Evolutionary conservation across 73 alveolate species (phyloP).

Genomic region (Blepharisma stoltei): DNA sequence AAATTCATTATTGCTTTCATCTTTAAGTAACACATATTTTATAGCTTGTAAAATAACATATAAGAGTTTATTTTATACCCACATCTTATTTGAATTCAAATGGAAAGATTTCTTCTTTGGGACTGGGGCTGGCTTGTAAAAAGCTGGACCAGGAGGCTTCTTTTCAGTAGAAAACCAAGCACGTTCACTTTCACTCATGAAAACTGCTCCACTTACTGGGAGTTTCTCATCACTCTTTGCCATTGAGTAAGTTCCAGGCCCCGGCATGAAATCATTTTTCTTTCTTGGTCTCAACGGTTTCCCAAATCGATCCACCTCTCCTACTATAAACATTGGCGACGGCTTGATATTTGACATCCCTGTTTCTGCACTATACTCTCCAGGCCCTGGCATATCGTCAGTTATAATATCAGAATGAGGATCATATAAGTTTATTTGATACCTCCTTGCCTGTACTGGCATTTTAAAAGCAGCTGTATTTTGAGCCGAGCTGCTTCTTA

Average conservation of each 20-base stretch:
- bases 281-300: constrained; percentile 12
- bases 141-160: constrained; percentile 36
- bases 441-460: constrained; percentile 20
- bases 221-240: not conserved
- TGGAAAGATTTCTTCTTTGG: constrained; percentile 30
- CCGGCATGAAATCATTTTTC: not conserved
- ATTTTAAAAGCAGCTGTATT: constrained; percentile 10
- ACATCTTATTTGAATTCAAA: not conserved
- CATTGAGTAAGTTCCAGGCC: constrained; percentile 23
- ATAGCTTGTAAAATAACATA: too few relatives aligned
- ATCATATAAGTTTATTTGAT: constrained; percentile 12
- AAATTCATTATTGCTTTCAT: not conserved
- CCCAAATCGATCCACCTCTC: constrained; percentile 31
- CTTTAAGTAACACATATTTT: too few relatives aligned
- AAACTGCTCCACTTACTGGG: constrained; percentile 24
- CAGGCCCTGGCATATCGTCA: constrained; percentile 26
- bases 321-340: constrained; percentile 3
- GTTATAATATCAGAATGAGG: constrained; percentile 7
- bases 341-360: not conserved
- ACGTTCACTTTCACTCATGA: constrained; percentile 21
- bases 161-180: not conserved
- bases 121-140: constrained; percentile 20
- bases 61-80: not conserved
- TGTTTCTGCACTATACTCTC: not conserved
- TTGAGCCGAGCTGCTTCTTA: not conserved